These are phyloP conservation scores for Paratrypanosoma confusum DNA, from an alignment of 208 protist genomes.

Conservation along the genomic window DNA sequence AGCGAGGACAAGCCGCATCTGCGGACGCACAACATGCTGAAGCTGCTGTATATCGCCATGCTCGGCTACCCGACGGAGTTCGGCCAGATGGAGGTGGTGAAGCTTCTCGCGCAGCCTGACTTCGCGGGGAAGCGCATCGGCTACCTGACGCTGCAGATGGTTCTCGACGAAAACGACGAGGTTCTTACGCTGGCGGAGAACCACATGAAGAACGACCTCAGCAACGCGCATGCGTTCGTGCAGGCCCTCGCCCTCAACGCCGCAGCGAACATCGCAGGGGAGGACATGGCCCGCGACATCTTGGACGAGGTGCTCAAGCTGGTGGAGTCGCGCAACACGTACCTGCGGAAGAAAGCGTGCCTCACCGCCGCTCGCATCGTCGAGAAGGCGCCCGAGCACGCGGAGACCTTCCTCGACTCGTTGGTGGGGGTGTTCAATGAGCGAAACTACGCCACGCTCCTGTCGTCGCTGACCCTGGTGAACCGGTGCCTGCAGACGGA, in stretches of 20 bases:
- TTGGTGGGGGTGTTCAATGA: conserved; percentile 60
- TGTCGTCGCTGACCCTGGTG: conserved; percentile 88
- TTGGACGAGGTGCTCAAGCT: conserved; percentile 89
- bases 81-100: conserved; percentile 98
- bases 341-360: conserved; percentile 94
- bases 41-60: conserved; percentile 99
- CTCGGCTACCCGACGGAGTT: conserved; percentile 99
- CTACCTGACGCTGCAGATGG: conserved; percentile 93
- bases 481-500: conserved; percentile 75
- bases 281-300: conserved; percentile 93
- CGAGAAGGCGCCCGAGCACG: conserved; percentile 91
- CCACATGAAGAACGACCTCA: conserved; percentile 94
- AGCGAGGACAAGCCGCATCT: conserved; percentile 87
- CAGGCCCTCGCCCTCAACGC: conserved; percentile 94
- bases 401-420: conserved; percentile 92
- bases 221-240: conserved; percentile 60
- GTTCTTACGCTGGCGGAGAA: conserved; percentile 98
- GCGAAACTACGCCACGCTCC: conserved; percentile 58
- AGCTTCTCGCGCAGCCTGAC: conserved; percentile 92
- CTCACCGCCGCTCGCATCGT: conserved; percentile 82
- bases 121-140: conserved; percentile 97
- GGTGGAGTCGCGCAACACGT: conserved; percentile 67
- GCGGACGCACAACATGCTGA: conserved; percentile 97
- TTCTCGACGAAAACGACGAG: conserved; percentile 97
- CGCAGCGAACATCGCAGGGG: conserved; percentile 95